These are phyloP conservation scores for Xylaria scruposa DNA, from an alignment of 495 filamentous ascomycete species.

Conservation along the genomic window DNA sequence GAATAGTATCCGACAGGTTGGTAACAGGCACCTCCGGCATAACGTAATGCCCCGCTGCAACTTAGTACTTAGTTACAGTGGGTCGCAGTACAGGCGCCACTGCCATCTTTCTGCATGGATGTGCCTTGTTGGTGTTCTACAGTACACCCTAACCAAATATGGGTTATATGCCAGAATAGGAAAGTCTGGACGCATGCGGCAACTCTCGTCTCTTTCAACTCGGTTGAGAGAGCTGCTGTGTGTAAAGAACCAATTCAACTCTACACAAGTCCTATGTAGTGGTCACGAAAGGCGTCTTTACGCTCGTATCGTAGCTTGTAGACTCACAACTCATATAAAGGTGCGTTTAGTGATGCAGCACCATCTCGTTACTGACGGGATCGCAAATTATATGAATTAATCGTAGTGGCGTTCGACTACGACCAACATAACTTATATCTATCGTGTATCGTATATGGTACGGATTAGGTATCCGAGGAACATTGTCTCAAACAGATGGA, in stretches of 20 bases:
- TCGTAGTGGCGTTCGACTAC: too few species aligned
- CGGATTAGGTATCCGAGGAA: background rate
- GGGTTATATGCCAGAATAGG: background rate
- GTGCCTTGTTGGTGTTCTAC: background rate
- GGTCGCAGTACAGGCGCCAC: background rate
- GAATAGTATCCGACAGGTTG: background rate
- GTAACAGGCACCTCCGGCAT: background rate
- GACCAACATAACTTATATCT: too few species aligned
- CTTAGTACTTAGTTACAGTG: background rate
- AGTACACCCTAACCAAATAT: background rate
- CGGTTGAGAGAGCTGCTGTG: background rate
- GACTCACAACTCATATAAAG: background rate
- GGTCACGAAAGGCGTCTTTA: background rate
- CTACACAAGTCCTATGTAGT: background rate
- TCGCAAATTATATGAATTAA: background rate
- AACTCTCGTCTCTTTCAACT: background rate
- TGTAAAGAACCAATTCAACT: background rate
- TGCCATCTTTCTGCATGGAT: conserved; percentile 12
- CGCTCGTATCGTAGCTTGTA: background rate
- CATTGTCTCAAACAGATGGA: background rate
- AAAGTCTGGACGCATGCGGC: conserved; percentile 7
- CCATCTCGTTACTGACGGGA: background rate
- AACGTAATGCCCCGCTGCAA: background rate
- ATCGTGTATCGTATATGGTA: too few species aligned
- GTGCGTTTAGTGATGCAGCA: background rate